Evolutionary conservation across 2,329 filamentous ascomycete genomes (phyloP).

Genomic region (Sporothrix dimorphospora): DNA sequence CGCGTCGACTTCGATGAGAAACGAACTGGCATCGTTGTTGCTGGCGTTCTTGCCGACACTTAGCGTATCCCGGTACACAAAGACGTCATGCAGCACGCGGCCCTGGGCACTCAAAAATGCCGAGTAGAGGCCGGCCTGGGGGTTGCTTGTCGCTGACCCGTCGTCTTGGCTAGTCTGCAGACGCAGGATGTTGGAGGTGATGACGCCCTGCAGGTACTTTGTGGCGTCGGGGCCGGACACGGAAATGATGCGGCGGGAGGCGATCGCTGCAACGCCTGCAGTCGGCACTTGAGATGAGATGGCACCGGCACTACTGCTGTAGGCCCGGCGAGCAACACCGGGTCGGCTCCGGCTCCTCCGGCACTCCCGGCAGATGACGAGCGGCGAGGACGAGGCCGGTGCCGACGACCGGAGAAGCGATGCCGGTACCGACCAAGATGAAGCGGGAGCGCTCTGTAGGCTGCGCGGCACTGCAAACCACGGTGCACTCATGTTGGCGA

Average conservation of each 20-base stretch:
- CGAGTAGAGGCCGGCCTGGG: conserved; percentile 67
- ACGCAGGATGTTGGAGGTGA: conserved; percentile 70
- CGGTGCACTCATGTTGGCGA: conserved; percentile 10
- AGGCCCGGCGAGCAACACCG: background rate
- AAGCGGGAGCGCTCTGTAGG: background rate
- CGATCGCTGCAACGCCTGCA: conserved; percentile 59
- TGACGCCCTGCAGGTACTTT: conserved; percentile 84
- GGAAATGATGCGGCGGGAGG: conserved; percentile 77
- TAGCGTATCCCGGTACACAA: conserved; percentile 71
- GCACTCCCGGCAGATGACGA: conserved; percentile 18
- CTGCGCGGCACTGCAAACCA: conserved; percentile 13
- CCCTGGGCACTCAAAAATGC: conserved; percentile 87
- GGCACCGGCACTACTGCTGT: conserved; percentile 34
- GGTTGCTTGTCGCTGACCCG: conserved; percentile 32
- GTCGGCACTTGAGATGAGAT: conserved; percentile 43
- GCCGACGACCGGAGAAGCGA: conserved; percentile 21
- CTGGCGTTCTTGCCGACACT: conserved; percentile 22
- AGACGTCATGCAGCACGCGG: conserved; percentile 84
- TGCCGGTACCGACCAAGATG: conserved; percentile 18
- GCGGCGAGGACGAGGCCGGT: background rate
- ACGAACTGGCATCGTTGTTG: conserved; percentile 48
- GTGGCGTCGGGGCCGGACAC: conserved; percentile 78
- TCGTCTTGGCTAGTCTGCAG: conserved; percentile 38
- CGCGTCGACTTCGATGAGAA: conserved; percentile 82
- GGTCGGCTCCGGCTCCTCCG: background rate